Base-by-base conservation (phyloP, 2,329 filamentous ascomycete genomes). In the Hirsutella thompsonii region DNA sequence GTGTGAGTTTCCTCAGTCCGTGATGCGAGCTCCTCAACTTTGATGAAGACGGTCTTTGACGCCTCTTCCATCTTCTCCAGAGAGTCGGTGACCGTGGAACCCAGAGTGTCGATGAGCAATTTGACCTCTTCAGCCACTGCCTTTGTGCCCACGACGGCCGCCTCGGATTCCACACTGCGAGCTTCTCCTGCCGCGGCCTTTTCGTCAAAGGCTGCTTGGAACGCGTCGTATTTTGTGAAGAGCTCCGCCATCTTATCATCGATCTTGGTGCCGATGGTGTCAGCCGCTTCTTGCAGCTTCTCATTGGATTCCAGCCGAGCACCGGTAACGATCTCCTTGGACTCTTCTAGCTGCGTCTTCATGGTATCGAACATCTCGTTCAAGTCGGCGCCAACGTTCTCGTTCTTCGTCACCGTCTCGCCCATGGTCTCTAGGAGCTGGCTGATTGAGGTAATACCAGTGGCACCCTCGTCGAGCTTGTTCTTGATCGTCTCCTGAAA, bases 61-160 rank as follows among this genome's bases (percentile, higher is more conserved):
- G 92, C 87, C 53, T 87, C 81, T 42, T 86, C 79, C 72, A 90
- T 83, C 61, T 88, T 90, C 54, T 94, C 85, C 42, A 89, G 75
- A 1, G 84, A 82, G 41, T 93, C 86, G 0, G 81, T 84, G 41
- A 94, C 79, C 6, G 80, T 81, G 29, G 78, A 77, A 8, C 87
- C 85, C 37, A 95, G 79, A 0, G 85, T 88, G 50, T 94, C 88
- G 42, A 94, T 81, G 1, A 93, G 76, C 8, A 85, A 66, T 59
- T 86, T 90, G 44, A 96, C 75, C 50, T 96, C 92, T 46, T 95
- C 89, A 0, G 87, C 79, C 40, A 93, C 76, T 4, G 75, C 71
- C 61, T 88, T 94, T 20, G 83, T 90, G 45, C 72, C 76, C 14
- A 79, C 69, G 8, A 93, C 68, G 4, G 87, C 77, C 42, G 83